Evolutionary conservation across 2,329 filamentous ascomycete genomes (phyloP).

Genomic region (Cercospora zeina): DNA sequence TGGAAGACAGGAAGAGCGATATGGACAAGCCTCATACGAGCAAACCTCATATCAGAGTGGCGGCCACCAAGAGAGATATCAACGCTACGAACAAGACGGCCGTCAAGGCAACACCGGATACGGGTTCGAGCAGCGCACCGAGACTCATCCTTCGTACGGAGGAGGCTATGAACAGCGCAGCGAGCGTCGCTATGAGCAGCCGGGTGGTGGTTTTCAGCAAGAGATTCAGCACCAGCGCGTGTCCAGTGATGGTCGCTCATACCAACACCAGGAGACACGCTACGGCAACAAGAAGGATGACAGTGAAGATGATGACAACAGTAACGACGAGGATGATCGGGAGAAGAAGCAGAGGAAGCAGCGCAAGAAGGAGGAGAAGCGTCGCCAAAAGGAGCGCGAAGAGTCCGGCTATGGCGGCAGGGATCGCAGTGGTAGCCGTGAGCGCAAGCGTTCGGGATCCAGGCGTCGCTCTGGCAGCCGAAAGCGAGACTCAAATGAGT

Average conservation of each 20-base stretch:
- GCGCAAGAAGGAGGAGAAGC: slow-evolving; percentile 43
- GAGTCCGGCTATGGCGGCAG: slow-evolving; percentile 29
- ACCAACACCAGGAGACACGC: slow-evolving; percentile 32
- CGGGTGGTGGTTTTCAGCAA: slow-evolving; percentile 45
- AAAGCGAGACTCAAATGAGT: slow-evolving; percentile 26
- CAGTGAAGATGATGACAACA: slow-evolving; percentile 38
- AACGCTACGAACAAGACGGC: slow-evolving; percentile 59
- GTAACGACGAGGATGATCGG: slow-evolving; percentile 41
- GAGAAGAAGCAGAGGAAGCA: slow-evolving; percentile 48
- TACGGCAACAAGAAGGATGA: slow-evolving; percentile 38
- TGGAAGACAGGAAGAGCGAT: slow-evolving; percentile 43
- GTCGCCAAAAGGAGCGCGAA: slow-evolving; percentile 32
- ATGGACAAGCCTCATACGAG: slow-evolving; percentile 62
- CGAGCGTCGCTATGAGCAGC: slow-evolving; percentile 54
- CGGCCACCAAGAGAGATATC: slow-evolving; percentile 60
- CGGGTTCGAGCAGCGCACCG: slow-evolving; percentile 60
- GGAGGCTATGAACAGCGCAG: slow-evolving; percentile 62
- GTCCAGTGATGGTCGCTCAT: slow-evolving; percentile 33
- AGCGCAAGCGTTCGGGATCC: slow-evolving; percentile 26
- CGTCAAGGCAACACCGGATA: slow-evolving; percentile 49
- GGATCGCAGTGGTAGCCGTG: slow-evolving; percentile 24
- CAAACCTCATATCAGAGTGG: slow-evolving; percentile 61
- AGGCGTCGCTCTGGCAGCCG: slow-evolving; percentile 19
- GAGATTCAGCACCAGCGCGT: slow-evolving; percentile 41
- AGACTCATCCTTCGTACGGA: slow-evolving; percentile 54